These are phyloP conservation scores for Amylostereum areolatum DNA, from an alignment of 1,284 basidiomycete genomes.

Conservation along the genomic window DNA sequence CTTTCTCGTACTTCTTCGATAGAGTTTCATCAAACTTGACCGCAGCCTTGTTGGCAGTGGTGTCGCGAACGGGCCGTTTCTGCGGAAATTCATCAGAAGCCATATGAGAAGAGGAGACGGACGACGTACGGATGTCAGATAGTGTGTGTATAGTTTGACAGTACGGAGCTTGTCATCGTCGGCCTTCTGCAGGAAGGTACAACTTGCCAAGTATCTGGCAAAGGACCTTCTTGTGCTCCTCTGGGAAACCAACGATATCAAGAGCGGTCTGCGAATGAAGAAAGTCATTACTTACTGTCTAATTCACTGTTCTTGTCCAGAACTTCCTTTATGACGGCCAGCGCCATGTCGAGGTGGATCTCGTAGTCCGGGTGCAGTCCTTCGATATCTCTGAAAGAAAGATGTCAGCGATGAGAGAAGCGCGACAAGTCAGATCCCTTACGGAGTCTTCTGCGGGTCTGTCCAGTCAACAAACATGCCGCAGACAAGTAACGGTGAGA, in stretches of 20 bases:
- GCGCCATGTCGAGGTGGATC: slow-evolving; percentile 77
- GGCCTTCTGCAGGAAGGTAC: slow-evolving; percentile 61
- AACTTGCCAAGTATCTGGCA: slow-evolving; percentile 79
- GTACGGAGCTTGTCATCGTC: slow-evolving; percentile 59
- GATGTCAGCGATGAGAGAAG: neutral
- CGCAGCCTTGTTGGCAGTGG: slow-evolving; percentile 66
- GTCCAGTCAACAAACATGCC: slow-evolving; percentile 91
- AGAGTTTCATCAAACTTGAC: slow-evolving; percentile 59
- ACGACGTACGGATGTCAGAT: slow-evolving; percentile 54
- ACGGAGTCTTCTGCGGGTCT: slow-evolving; percentile 80
- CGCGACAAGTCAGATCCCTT: slow-evolving; percentile 19
- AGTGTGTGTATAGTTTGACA: slow-evolving; percentile 53
- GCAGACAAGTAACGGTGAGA: slow-evolving; percentile 76
- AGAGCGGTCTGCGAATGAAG: neutral
- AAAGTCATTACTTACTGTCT: slow-evolving; percentile 4
- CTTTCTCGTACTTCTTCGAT: slow-evolving; percentile 49
- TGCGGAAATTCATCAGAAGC: slow-evolving; percentile 21
- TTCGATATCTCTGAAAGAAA: slow-evolving; percentile 27
- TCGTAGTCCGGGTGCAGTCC: slow-evolving; percentile 37
- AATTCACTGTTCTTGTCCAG: slow-evolving; percentile 29
- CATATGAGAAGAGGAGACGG: neutral
- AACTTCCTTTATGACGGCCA: slow-evolving; percentile 64
- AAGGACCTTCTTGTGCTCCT: slow-evolving; percentile 76
- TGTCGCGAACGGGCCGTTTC: slow-evolving; percentile 72
- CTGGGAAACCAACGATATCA: slow-evolving; percentile 29